Conservation (phyloP, 208 protist genomes). For the Crithidia expoeki region DNA sequence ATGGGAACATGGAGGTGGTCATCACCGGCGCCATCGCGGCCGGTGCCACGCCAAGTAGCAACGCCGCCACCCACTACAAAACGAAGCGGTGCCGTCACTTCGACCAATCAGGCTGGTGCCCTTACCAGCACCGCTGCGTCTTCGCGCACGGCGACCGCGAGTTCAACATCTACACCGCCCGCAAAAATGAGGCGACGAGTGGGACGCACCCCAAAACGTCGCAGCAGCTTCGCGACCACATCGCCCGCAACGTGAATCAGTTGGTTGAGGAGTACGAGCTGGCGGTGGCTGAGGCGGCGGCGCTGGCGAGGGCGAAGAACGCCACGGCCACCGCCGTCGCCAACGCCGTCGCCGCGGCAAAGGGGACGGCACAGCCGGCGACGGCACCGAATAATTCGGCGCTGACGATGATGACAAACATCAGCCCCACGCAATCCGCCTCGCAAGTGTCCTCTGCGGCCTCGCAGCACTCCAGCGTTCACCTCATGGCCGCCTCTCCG, state of each 20-base stretch:
- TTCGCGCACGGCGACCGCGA: slow-evolving; percentile 41
- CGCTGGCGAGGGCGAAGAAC: slow-evolving; percentile 14
- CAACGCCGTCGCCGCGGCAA: neutral
- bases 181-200: slow-evolving; percentile 14
- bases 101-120: slow-evolving; percentile 33
- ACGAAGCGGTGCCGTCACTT: slow-evolving; percentile 40
- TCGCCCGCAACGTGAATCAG: slow-evolving; percentile 32
- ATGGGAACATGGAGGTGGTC: slow-evolving; percentile 18
- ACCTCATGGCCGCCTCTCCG: slow-evolving; percentile 7
- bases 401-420: slow-evolving; percentile 7
- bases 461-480: slow-evolving; percentile 16
- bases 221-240: slow-evolving; percentile 24
- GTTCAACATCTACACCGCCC: slow-evolving; percentile 29
- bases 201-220: slow-evolving; percentile 18
- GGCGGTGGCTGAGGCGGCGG: slow-evolving; percentile 25
- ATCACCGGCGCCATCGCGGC: slow-evolving; percentile 15
- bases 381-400: neutral
- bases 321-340: neutral
- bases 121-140: slow-evolving; percentile 38
- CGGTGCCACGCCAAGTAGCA: slow-evolving; percentile 19
- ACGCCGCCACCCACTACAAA: slow-evolving; percentile 36
- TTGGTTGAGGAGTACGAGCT: slow-evolving; percentile 32
- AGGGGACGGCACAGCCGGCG: neutral
- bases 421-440: slow-evolving; percentile 3
- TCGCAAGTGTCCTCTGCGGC: slow-evolving; percentile 14